phyloP scores from a whole-genome alignment of 106 monocot species.

The Hemerocallis citrina region DNA sequence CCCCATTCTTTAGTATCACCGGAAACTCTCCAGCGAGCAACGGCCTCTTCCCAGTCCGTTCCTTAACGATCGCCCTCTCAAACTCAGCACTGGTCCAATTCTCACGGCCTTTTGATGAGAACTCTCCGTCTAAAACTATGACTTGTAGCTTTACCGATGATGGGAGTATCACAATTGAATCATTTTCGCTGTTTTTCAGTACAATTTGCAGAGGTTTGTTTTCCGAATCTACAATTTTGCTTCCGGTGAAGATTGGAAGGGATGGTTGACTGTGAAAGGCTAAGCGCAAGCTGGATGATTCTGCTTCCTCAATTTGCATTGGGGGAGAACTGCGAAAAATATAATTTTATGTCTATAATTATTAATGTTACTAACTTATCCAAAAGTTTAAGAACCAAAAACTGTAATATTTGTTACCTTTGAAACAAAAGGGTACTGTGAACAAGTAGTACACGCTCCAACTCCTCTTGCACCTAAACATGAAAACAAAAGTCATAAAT shows the following conservation, averaged over 20 bases:
- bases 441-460: slow-evolving; percentile 17
- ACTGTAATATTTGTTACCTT: neutral
- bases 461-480: slow-evolving; percentile 46
- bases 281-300: slow-evolving; percentile 29
- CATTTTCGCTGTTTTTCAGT: slow-evolving; percentile 10
- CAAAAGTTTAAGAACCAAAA: neutral
- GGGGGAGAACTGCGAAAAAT: slow-evolving; percentile 24
- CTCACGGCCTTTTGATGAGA: slow-evolving; percentile 12
- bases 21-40: slow-evolving; percentile 32
- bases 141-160: slow-evolving; percentile 22
- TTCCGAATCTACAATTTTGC: slow-evolving; percentile 47
- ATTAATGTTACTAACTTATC: no score
- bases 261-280: slow-evolving; percentile 26
- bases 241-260: slow-evolving; percentile 62
- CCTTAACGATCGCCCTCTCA: slow-evolving; percentile 21
- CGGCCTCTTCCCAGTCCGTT: slow-evolving; percentile 38
- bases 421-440: neutral
- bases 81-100: slow-evolving; percentile 43
- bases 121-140: slow-evolving; percentile 30
- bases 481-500: slow-evolving; percentile 9
- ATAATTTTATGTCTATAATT: no score
- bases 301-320: slow-evolving; percentile 18
- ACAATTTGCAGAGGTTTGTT: slow-evolving; percentile 28
- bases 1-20: slow-evolving; percentile 17
- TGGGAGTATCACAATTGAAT: neutral